phyloP scores from a whole-genome alignment of 2,329 filamentous ascomycete species.

The Scedosporium aurantiacum region DNA sequence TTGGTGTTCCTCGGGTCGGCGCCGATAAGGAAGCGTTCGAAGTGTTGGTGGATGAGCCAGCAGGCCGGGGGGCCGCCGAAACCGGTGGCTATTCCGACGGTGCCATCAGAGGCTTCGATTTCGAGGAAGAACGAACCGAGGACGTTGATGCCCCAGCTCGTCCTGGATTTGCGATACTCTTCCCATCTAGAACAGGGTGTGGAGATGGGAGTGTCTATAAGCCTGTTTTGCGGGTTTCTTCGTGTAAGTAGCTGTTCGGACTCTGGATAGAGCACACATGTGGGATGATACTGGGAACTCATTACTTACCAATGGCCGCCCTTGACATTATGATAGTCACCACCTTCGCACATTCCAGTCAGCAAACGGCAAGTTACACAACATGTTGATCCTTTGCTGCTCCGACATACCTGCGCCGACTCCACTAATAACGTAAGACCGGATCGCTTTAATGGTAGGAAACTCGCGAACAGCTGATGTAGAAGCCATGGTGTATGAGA shows the following conservation, averaged over 20 bases:
- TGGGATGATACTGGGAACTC: neutral
- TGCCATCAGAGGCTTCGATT: slow-evolving; percentile 79
- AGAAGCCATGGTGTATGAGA: slow-evolving; percentile 29
- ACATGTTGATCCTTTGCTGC: neutral
- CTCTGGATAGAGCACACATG: neutral
- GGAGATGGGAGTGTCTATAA: slow-evolving; percentile 84
- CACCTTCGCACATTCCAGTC: slow-evolving; percentile 39
- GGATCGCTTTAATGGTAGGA: slow-evolving; percentile 64
- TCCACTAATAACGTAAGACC: slow-evolving; percentile 61
- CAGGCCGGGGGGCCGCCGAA: slow-evolving; percentile 90
- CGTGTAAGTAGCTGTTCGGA: neutral
- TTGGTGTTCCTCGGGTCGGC: slow-evolving; percentile 87
- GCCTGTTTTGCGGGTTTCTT: slow-evolving; percentile 42
- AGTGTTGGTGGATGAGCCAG: slow-evolving; percentile 89
- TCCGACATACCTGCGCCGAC: slow-evolving; percentile 34
- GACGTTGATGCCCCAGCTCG: slow-evolving; percentile 93
- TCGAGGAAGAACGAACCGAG: slow-evolving; percentile 86
- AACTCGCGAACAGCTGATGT: slow-evolving; percentile 37
- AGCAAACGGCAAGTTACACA: neutral
- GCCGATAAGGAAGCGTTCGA: slow-evolving; percentile 81
- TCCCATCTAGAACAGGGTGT: slow-evolving; percentile 88
- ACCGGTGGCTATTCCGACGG: slow-evolving; percentile 87
- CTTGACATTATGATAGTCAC: slow-evolving; percentile 89
- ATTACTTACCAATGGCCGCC: slow-evolving; percentile 51
- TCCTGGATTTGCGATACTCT: slow-evolving; percentile 75